A percentile compares a stretch with the other conserved stretches of the same genome.
Evolutionary conservation across 805 yeast species (phyloP).

Genomic region (Starmera pachycereana): DNA sequence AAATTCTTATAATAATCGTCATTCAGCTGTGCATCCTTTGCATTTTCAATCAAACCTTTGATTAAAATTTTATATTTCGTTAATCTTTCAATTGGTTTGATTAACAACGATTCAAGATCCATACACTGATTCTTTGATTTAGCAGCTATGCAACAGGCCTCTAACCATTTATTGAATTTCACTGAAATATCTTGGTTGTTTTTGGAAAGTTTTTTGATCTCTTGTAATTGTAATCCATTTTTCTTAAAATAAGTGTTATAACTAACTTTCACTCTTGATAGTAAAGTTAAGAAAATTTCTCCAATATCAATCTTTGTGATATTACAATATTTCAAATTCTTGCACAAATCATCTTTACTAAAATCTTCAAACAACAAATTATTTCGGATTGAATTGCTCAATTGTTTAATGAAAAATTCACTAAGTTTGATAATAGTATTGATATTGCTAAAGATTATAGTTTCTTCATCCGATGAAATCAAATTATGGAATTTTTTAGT

Average conservation of each 20-base stretch:
- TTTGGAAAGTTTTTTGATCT: conserved; percentile 12
- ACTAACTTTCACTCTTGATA: conserved; percentile 23
- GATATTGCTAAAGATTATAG: conserved; percentile 33
- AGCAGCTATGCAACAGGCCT: conserved; percentile 20
- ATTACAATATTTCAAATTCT: conserved; percentile 5
- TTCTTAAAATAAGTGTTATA: conserved; percentile 23
- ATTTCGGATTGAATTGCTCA: conserved; percentile 2
- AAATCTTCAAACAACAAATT: neutral
- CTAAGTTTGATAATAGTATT: conserved; percentile 28
- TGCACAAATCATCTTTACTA: conserved; percentile 2
- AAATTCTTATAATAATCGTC: conserved; percentile 7
- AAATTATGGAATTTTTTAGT: conserved; percentile 20
- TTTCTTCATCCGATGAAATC: conserved; percentile 24
- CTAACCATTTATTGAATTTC: conserved; percentile 23
- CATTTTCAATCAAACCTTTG: conserved; percentile 7
- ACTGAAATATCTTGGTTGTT: neutral
- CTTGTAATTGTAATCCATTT: conserved; percentile 20
- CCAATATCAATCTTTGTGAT: conserved; percentile 18
- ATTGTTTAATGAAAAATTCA: conserved; percentile 18
- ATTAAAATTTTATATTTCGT: conserved; percentile 13
- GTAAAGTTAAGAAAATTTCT: conserved; percentile 19
- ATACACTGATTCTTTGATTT: conserved; percentile 15
- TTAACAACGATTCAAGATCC: conserved; percentile 21
- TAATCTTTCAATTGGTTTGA: conserved; percentile 23
- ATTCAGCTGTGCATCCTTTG: conserved; percentile 3